Base-by-base conservation (phyloP, 345 rosid genomes). In the Draba incana region DNA sequence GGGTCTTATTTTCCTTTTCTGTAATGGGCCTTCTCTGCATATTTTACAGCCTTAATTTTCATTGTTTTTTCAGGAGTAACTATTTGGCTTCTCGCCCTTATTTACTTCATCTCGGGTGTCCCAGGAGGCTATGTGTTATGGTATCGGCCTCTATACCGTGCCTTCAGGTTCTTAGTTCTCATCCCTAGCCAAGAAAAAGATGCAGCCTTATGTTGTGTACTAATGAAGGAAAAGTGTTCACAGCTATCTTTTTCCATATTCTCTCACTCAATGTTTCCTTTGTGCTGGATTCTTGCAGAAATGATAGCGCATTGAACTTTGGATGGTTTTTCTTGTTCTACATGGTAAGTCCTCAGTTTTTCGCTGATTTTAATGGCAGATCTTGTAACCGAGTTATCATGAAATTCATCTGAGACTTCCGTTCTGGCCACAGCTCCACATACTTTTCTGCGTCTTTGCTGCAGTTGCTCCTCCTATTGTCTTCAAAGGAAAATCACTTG, bases 101-200 rank as follows among this genome's bases (percentile, higher is more conserved):
- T 92, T 83, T 92, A 86, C 85, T 95, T 95, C 85, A 80, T 92
- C 60, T 8, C 92, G 2, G 98, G 97, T 71, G 98, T 86, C 64
- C 99, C 98, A 10, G 98, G 96, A 68, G 98, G 83, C 75, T 95
- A 92, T 75, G 82, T 89, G 52, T 62, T 82, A 67, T 95, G 99
- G 97, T 92, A 92, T 76, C 98, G 97, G 20, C 99, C 98, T 50
- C 90, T 95, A 27, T 95, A 91, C 81, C 91, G 93, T 55, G 97
- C 96, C 55, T 92, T 82, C 71, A 86, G 97, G 97, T 94, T 86
- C 30, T 62, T 16, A 15, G 56, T 52, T 16, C 45, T 20, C 51
- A 52, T 53, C 30, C 56, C 35, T 14, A 16, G 23, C 41, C 62
- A 31, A 39, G 44, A 14, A 13, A 61, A 20, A 35, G 20, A 16